Conservation (phyloP, 2,329 filamentous ascomycete genomes). For the Didymella segeticola region DNA sequence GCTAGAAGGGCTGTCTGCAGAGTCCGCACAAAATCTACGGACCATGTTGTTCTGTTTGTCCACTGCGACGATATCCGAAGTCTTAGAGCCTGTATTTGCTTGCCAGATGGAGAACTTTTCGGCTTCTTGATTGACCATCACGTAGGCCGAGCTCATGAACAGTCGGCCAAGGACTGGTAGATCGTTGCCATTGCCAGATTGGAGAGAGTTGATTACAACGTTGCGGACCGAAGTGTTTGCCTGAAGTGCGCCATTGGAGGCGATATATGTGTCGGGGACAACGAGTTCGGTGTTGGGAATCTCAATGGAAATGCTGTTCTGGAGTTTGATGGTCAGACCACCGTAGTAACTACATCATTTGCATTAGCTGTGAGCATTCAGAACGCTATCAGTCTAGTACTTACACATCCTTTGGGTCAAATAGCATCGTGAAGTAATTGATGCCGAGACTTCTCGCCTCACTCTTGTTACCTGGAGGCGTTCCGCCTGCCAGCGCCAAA, state of each 20-base stretch:
- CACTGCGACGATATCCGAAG: conserved; percentile 15
- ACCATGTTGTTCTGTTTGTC: conserved; percentile 18
- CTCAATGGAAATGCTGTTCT: conserved; percentile 19
- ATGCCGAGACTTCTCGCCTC: conserved; percentile 22
- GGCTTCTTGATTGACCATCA: conserved; percentile 30
- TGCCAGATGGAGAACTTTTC: conserved; percentile 22
- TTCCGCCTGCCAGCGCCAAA: conserved; percentile 20
- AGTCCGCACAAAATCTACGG: conserved; percentile 17
- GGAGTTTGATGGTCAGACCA: conserved; percentile 24
- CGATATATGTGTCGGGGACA: conserved; percentile 20
- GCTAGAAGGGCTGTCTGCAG: conserved; percentile 1
- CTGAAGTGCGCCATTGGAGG: conserved; percentile 13
- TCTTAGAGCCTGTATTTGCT: conserved; percentile 14
- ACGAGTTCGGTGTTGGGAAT: conserved; percentile 29
- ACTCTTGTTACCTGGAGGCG: conserved; percentile 5
- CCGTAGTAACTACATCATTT: conserved; percentile 25
- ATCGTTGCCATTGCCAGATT: conserved; percentile 20
- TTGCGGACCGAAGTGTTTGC: conserved; percentile 21
- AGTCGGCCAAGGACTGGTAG: conserved; percentile 25
- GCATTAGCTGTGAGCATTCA: conserved; percentile 6
- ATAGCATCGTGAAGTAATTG: conserved; percentile 28
- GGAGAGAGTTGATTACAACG: conserved; percentile 24
- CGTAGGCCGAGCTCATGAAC: conserved; percentile 25
- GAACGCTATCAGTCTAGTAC: background rate
- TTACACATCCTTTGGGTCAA: conserved; percentile 25